Percentiles rank a stretch among this genome's conserved stretches.
phyloP scores from a whole-genome alignment of 106 monocot species.

The Ottelia alismoides region DNA sequence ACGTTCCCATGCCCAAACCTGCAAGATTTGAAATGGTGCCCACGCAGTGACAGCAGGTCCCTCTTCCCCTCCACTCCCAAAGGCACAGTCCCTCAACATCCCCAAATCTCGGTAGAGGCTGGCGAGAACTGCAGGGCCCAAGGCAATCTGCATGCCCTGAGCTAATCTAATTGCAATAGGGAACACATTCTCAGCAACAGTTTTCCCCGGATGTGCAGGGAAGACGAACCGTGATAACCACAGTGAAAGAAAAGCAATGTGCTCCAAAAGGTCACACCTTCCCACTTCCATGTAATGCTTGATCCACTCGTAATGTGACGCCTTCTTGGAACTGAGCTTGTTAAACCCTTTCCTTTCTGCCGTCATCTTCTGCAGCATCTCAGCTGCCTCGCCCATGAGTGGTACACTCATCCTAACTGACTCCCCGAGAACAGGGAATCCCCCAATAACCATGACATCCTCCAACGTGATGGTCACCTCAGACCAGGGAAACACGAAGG shows the following conservation, averaged over 20 bases:
- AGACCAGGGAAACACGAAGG: slow-evolving; percentile 71
- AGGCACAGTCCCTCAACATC: slow-evolving; percentile 19
- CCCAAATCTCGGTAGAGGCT: slow-evolving; percentile 40
- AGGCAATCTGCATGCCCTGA: slow-evolving; percentile 34
- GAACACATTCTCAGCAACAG: slow-evolving; percentile 29
- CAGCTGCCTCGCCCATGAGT: slow-evolving; percentile 15
- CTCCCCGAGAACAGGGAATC: slow-evolving; percentile 40
- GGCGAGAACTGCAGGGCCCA: slow-evolving; percentile 50
- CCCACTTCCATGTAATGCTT: slow-evolving; percentile 42
- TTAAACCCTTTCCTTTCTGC: slow-evolving; percentile 34
- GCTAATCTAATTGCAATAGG: slow-evolving; percentile 41
- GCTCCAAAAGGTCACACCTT: slow-evolving; percentile 36
- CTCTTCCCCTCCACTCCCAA: slow-evolving; percentile 3
- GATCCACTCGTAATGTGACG: slow-evolving; percentile 46
- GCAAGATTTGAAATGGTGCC: slow-evolving; percentile 49
- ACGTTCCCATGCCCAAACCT: slow-evolving; percentile 76
- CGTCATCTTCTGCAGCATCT: slow-evolving; percentile 24
- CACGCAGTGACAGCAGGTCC: slow-evolving; percentile 6
- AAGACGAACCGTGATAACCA: slow-evolving; percentile 69
- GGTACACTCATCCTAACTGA: slow-evolving; percentile 16
- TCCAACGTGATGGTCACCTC: slow-evolving; percentile 67
- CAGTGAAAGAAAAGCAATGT: slow-evolving; percentile 49
- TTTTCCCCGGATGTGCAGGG: slow-evolving; percentile 27
- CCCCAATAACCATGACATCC: slow-evolving; percentile 55
- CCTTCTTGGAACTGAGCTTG: slow-evolving; percentile 44